A percentile compares a stretch with the other conserved stretches of the same genome.
Conservation (phyloP, 768 basidiomycete species). For the Lentinula lateritia region DNA sequence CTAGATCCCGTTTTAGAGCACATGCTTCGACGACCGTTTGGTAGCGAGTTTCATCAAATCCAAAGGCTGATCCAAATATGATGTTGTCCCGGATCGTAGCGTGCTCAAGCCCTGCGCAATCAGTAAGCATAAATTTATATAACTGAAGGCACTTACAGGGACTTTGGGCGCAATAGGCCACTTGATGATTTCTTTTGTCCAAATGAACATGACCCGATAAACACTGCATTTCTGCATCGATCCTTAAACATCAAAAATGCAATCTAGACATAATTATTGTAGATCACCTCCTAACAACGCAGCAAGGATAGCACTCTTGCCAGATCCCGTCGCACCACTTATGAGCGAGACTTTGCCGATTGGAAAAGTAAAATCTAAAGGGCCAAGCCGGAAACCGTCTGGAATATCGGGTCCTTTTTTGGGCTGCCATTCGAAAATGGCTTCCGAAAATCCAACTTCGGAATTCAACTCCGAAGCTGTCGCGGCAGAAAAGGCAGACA, state of each 20-base stretch:
- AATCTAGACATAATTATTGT: slow-evolving; percentile 1
- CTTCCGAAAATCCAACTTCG: slow-evolving; percentile 48
- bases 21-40: slow-evolving; percentile 67
- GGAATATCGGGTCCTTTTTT: slow-evolving; percentile 16
- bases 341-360: slow-evolving; percentile 51
- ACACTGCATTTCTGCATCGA: slow-evolving; percentile 51
- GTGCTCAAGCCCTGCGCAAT: slow-evolving; percentile 61
- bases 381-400: slow-evolving; percentile 49
- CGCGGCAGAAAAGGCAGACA: slow-evolving; percentile 51
- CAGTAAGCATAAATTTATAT: slow-evolving; percentile 14
- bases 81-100: slow-evolving; percentile 82
- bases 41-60: slow-evolving; percentile 62
- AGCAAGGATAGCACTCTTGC: slow-evolving; percentile 59
- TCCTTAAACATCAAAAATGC: neutral
- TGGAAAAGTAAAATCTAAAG: slow-evolving; percentile 55
- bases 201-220: slow-evolving; percentile 47
- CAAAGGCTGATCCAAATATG: slow-evolving; percentile 58
- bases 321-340: slow-evolving; percentile 62
- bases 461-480: slow-evolving; percentile 10
- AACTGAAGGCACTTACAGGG: slow-evolving; percentile 39
- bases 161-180: slow-evolving; percentile 67
- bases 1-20: slow-evolving; percentile 64
- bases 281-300: slow-evolving; percentile 62
- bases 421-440: slow-evolving; percentile 54
- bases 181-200: slow-evolving; percentile 50